Percentiles rank a stretch among this genome's conserved stretches.
phyloP scores from a whole-genome alignment of 768 basidiomycete species.

The Lactifluus hygrophoroides region DNA sequence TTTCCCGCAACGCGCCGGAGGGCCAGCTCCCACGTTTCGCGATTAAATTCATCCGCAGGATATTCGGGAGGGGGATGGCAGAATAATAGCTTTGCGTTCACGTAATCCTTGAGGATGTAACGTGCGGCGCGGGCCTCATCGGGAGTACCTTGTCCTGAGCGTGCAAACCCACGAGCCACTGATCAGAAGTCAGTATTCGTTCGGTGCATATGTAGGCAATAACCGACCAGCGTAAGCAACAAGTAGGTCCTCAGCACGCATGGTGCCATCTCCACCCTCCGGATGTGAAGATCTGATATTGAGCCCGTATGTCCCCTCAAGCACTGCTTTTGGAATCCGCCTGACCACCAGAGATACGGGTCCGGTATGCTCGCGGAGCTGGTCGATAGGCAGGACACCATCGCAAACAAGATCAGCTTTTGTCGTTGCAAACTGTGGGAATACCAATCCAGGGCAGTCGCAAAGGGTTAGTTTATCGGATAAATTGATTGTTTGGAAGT shows the following conservation, averaged over 20 bases:
- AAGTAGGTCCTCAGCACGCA: constrained; percentile 73
- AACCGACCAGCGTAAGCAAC: constrained; percentile 87
- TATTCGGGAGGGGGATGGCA: constrained; percentile 82
- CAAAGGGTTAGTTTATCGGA: constrained; percentile 81
- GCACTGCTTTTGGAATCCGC: constrained; percentile 68
- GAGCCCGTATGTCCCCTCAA: constrained; percentile 90
- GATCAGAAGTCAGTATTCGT: not conserved
- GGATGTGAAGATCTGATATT: constrained; percentile 49
- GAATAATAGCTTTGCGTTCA: constrained; percentile 86
- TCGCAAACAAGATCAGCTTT: constrained; percentile 95
- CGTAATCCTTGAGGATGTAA: constrained; percentile 92
- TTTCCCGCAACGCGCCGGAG: constrained; percentile 57
- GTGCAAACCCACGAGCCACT: constrained; percentile 92
- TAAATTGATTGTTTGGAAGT: constrained; percentile 97
- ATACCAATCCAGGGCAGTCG: constrained; percentile 97
- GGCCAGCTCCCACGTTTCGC: constrained; percentile 51
- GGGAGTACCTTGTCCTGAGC: constrained; percentile 93
- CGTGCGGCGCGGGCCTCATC: constrained; percentile 93
- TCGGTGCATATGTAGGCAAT: not conserved
- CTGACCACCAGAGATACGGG: constrained; percentile 71
- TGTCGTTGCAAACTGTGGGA: constrained; percentile 96
- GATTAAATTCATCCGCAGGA: constrained; percentile 64
- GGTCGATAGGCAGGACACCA: constrained; percentile 95
- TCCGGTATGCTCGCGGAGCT: constrained; percentile 87
- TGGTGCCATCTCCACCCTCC: constrained; percentile 73